phyloP scores from a whole-genome alignment of 305 asterid genomes.

The Fraxinus sp. region DNA sequence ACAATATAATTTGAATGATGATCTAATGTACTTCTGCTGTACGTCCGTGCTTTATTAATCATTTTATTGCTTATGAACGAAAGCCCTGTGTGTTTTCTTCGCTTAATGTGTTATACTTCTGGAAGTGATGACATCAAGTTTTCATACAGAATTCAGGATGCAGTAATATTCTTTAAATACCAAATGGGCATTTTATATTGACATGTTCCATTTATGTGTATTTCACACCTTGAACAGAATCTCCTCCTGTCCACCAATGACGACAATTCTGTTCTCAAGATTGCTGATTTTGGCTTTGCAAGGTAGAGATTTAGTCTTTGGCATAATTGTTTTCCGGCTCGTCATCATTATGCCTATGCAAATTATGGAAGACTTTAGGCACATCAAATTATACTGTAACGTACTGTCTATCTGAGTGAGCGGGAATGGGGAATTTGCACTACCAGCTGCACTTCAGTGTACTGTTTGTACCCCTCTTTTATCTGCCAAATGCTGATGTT shows the following conservation, averaged over 20 bases:
- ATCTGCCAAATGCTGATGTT: not conserved
- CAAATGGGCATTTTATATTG: slow-evolving; percentile 28
- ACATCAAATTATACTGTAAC: not conserved
- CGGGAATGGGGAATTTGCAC: not conserved
- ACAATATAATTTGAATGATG: not conserved
- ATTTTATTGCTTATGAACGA: not conserved
- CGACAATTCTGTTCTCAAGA: slow-evolving; percentile 66
- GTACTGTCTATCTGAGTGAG: too few relatives aligned
- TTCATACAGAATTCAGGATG: slow-evolving; percentile 11
- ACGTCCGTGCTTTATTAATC: not conserved
- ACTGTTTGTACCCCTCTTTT: not conserved
- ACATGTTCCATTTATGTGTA: slow-evolving; percentile 23
- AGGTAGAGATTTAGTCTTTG: slow-evolving; percentile 48
- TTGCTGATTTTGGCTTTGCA: slow-evolving; percentile 98
- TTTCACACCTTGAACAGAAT: slow-evolving; percentile 55
- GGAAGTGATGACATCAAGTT: slow-evolving; percentile 5
- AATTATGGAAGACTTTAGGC: not conserved
- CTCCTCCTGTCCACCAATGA: slow-evolving; percentile 67
- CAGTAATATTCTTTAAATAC: slow-evolving; percentile 11
- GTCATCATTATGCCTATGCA: not conserved
- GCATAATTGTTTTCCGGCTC: not conserved
- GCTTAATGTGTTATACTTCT: not conserved
- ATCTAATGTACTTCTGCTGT: not conserved
- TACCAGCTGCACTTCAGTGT: not conserved
- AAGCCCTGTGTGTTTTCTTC: not conserved